Conservation (phyloP, 2,329 filamentous ascomycete genomes). For the Coniochaeta sp. region DNA sequence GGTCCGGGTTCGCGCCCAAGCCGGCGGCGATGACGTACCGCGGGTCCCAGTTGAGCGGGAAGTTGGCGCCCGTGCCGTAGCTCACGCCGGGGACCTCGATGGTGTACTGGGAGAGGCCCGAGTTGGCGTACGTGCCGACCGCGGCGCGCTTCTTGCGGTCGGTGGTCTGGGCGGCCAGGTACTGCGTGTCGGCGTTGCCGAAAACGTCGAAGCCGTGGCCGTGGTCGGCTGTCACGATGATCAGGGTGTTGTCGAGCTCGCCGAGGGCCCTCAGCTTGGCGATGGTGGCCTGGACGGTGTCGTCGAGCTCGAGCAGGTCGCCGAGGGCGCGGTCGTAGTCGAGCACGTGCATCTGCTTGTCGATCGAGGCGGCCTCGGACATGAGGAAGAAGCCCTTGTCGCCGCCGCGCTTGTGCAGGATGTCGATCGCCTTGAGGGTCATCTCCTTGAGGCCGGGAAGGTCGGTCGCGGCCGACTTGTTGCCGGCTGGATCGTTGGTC, state of each 20-base stretch:
- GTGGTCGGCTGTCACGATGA: slow-evolving; percentile 80
- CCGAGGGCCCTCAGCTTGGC: slow-evolving; percentile 58
- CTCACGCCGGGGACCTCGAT: slow-evolving; percentile 47
- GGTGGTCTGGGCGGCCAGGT: slow-evolving; percentile 55
- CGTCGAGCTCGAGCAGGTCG: slow-evolving; percentile 78
- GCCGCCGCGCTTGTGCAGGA: slow-evolving; percentile 59
- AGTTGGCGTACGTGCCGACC: slow-evolving; percentile 64
- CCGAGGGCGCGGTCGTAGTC: slow-evolving; percentile 83
- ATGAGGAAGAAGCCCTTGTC: slow-evolving; percentile 80
- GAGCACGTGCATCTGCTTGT: slow-evolving; percentile 83
- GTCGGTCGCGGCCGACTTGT: slow-evolving; percentile 56
- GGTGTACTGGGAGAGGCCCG: slow-evolving; percentile 70
- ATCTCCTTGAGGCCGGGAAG: slow-evolving; percentile 82
- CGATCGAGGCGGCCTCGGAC: slow-evolving; percentile 77
- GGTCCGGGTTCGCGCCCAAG: slow-evolving; percentile 64
- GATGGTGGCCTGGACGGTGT: slow-evolving; percentile 71
- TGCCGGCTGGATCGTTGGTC: slow-evolving; percentile 62
- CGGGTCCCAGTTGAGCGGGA: slow-evolving; percentile 79
- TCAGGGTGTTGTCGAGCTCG: slow-evolving; percentile 65
- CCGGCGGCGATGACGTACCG: slow-evolving; percentile 74
- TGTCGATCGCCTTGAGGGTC: slow-evolving; percentile 79
- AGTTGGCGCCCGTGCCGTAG: slow-evolving; percentile 67
- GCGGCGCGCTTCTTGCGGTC: slow-evolving; percentile 70
- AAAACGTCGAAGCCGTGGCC: slow-evolving; percentile 82
- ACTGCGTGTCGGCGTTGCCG: slow-evolving; percentile 73